Evolutionary conservation across 768 basidiomycete species (phyloP).

Genomic region (Lentinula detonsa): DNA sequence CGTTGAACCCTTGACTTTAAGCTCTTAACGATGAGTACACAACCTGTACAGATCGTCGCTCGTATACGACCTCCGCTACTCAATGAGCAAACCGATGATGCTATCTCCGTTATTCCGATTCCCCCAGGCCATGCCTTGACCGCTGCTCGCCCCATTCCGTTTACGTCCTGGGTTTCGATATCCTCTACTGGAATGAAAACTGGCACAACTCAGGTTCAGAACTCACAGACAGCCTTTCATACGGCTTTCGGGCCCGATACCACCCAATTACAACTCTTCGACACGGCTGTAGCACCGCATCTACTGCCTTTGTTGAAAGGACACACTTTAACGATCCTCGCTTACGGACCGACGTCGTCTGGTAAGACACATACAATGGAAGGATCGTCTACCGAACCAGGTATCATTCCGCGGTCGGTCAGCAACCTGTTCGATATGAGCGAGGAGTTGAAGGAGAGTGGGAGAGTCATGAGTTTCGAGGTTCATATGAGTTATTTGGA

Average conservation of each 20-base stretch:
- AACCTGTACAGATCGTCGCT: constrained; percentile 2
- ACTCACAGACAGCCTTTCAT: constrained; percentile 2
- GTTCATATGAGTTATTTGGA: constrained; percentile 67
- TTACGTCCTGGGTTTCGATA: constrained; percentile 2
- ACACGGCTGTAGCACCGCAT: constrained; percentile 1
- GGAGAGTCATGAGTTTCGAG: not conserved
- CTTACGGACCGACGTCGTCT: constrained; percentile 87
- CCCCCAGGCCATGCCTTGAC: not conserved
- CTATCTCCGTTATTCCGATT: not conserved
- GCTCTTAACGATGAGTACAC: not conserved
- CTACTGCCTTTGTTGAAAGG: not conserved
- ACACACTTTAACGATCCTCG: constrained; percentile 75
- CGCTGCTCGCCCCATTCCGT: not conserved
- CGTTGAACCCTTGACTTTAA: not conserved
- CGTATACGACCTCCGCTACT: constrained; percentile 2
- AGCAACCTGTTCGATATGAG: constrained; percentile 53
- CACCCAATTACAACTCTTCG: not conserved
- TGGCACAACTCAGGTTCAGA: not conserved
- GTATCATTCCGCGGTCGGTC: constrained; percentile 82
- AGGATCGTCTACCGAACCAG: constrained; percentile 65
- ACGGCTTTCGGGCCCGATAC: not conserved
- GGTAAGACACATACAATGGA: constrained; percentile 96
- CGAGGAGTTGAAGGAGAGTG: constrained; percentile 16
- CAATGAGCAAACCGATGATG: not conserved
- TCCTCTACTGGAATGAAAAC: not conserved